phyloP scores from a whole-genome alignment of 2,329 filamentous ascomycete species.

The Magnaporthiopsis poae region DNA sequence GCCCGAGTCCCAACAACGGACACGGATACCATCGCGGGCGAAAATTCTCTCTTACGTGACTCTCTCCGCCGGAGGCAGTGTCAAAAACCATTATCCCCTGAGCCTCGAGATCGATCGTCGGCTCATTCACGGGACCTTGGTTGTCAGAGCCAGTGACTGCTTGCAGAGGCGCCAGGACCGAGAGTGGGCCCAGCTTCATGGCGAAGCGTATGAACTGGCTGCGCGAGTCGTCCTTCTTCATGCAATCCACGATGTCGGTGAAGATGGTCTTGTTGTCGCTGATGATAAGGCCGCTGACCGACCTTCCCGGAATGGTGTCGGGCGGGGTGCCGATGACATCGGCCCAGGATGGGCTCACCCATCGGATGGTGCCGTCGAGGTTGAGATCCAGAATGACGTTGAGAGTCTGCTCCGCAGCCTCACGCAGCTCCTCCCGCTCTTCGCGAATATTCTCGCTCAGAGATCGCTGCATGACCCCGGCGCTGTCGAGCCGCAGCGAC shows the following conservation, averaged over 20 bases:
- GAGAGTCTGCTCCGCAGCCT: conserved; percentile 89
- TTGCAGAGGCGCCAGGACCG: conserved; percentile 47
- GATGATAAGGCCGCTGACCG: conserved; percentile 71
- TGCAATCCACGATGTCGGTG: conserved; percentile 70
- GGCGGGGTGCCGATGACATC: conserved; percentile 78
- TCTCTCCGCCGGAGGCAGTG: conserved; percentile 71
- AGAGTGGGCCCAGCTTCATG: conserved; percentile 58
- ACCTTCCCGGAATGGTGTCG: conserved; percentile 62
- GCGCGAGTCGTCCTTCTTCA: conserved; percentile 85
- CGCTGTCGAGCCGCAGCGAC: conserved; percentile 40
- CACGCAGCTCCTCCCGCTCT: conserved; percentile 84
- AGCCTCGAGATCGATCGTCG: conserved; percentile 70
- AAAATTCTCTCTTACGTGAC: conserved; percentile 64
- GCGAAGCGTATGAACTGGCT: conserved; percentile 83
- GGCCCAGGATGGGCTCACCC: conserved; percentile 92
- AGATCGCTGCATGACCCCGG: conserved; percentile 50
- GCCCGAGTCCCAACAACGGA: background rate
- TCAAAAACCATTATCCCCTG: conserved; percentile 99
- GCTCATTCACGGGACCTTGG: conserved; percentile 30
- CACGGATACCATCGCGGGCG: background rate
- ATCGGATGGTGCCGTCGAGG: conserved; percentile 80
- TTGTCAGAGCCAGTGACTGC: conserved; percentile 26
- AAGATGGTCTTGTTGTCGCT: conserved; percentile 72
- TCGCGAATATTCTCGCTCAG: conserved; percentile 85
- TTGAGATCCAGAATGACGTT: conserved; percentile 94